Conservation (phyloP, 2,329 filamentous ascomycete genomes). For the Endothia cerciana region DNA sequence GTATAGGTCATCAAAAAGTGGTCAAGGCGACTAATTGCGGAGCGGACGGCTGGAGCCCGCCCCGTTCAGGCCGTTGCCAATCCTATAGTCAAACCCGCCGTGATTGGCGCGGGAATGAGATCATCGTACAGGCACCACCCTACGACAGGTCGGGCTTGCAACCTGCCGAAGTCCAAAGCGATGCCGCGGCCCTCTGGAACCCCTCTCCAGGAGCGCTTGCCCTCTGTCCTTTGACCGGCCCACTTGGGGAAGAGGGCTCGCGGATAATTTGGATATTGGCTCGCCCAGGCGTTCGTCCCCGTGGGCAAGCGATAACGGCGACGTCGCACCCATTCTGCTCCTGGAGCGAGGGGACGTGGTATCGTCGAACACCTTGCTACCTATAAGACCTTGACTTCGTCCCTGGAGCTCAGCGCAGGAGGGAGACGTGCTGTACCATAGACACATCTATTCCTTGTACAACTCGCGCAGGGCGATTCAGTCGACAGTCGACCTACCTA, state of each 20-base stretch:
- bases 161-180: conserved; percentile 13
- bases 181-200: conserved; percentile 5
- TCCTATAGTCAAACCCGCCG: not conserved
- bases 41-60: not conserved
- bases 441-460: not conserved
- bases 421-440: not conserved
- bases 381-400: conserved; percentile 7
- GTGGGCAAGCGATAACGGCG: conserved; percentile 19
- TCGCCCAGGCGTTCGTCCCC: not conserved
- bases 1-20: not conserved
- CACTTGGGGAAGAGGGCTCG: not conserved
- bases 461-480: not conserved
- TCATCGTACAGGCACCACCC: conserved; percentile 18
- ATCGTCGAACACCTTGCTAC: not conserved
- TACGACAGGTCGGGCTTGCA: conserved; percentile 16
- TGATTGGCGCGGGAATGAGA: conserved; percentile 26
- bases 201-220: conserved; percentile 12
- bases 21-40: not conserved
- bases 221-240: not conserved
- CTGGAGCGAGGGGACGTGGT: conserved; percentile 10
- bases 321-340: not conserved
- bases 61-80: not conserved
- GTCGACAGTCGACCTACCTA: conserved; percentile 25
- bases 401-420: not conserved
- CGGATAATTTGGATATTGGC: conserved; percentile 14